Percentiles rank a stretch among this genome's conserved stretches.
phyloP scores from a whole-genome alignment of 805 yeast genomes.

The Ogataea sp. region DNA sequence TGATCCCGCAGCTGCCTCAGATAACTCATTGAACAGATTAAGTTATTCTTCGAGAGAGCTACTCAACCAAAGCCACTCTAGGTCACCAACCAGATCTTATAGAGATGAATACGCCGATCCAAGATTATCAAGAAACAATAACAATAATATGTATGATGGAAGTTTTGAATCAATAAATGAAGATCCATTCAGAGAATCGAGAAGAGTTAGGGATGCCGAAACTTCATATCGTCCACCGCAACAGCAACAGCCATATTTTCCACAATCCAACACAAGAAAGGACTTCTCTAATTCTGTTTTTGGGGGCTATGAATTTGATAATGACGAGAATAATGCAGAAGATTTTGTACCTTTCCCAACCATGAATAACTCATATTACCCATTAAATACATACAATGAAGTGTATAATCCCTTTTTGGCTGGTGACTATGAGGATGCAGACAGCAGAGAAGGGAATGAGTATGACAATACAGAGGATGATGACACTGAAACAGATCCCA shows the following conservation, averaged over 20 bases:
- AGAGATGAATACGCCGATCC: background rate
- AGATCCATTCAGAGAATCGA: background rate
- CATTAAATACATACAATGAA: slow-evolving; percentile 20
- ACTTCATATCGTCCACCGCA: too few relatives aligned
- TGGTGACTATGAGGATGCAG: slow-evolving; percentile 10
- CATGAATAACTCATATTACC: slow-evolving; percentile 24
- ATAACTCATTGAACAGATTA: background rate
- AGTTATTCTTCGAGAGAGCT: background rate
- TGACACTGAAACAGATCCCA: slow-evolving; percentile 1
- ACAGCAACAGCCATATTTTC: background rate
- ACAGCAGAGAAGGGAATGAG: slow-evolving; percentile 11
- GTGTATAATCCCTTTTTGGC: slow-evolving; percentile 22
- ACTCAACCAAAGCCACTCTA: background rate
- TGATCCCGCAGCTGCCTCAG: background rate
- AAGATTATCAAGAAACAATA: background rate
- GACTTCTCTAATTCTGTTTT: slow-evolving; percentile 6
- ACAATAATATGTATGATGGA: background rate
- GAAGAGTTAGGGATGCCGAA: background rate
- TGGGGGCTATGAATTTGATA: slow-evolving; percentile 19
- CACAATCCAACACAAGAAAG: background rate
- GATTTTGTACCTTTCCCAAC: slow-evolving; percentile 28
- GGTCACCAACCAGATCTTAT: background rate
- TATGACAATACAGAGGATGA: slow-evolving; percentile 3
- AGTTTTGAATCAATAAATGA: background rate
- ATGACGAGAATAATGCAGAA: slow-evolving; percentile 13